phyloP scores from a whole-genome alignment of 495 filamentous ascomycete genomes.

The Penicillium odoratum region DNA sequence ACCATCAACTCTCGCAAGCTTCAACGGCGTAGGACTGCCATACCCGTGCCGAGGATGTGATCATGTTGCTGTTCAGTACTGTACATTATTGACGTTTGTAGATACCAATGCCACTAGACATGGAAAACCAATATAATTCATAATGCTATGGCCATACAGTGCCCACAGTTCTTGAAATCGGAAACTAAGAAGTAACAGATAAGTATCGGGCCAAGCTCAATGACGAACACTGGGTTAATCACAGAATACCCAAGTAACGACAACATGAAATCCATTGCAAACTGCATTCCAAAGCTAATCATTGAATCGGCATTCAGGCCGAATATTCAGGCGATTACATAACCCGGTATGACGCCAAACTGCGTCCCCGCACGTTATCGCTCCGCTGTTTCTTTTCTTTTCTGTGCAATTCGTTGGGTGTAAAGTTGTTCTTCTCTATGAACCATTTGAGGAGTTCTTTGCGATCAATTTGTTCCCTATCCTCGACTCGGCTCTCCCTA shows the following conservation, averaged over 20 bases:
- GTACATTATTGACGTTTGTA: background rate
- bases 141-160: background rate
- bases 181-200: background rate
- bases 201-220: background rate
- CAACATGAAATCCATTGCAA: background rate
- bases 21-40: background rate
- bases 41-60: background rate
- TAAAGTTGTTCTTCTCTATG: conserved; percentile 29
- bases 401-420: conserved; percentile 16
- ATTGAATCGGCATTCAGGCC: background rate
- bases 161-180: background rate
- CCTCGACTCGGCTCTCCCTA: conserved; percentile 20
- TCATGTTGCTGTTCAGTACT: background rate
- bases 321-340: conserved; percentile 18
- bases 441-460: conserved; percentile 27
- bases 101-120: background rate
- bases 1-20: background rate
- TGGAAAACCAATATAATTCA: background rate
- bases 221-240: background rate
- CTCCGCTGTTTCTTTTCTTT: conserved; percentile 19
- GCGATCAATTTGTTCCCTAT: conserved; percentile 33
- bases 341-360: conserved; percentile 25
- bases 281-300: background rate
- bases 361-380: conserved; percentile 25
- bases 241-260: background rate